A percentile compares a stretch with the other conserved stretches of the same genome.
These are phyloP conservation scores for Aspergillus sergii DNA, from an alignment of 2,329 filamentous ascomycete species.

Conservation along the genomic window DNA sequence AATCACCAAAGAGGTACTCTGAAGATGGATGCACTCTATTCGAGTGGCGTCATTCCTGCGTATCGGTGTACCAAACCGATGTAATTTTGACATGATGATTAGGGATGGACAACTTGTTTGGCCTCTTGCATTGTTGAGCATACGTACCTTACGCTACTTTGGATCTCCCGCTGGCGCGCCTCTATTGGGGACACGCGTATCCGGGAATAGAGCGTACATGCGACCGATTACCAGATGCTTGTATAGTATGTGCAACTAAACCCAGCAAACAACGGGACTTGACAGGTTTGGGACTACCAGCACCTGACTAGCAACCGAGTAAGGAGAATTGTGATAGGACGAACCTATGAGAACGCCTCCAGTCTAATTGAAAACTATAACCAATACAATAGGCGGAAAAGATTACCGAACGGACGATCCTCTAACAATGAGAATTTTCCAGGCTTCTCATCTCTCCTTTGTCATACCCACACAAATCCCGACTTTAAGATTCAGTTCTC, in stretches of 20 bases:
- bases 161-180: neutral
- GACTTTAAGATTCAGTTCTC: neutral
- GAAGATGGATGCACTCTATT: neutral
- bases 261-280: neutral
- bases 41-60: neutral
- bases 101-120: neutral
- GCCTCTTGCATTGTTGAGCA: neutral
- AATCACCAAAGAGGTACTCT: neutral
- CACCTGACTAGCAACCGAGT: constrained; percentile 2
- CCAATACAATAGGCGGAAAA: constrained; percentile 14
- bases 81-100: neutral
- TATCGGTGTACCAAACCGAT: neutral
- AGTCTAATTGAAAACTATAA: neutral
- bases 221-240: neutral
- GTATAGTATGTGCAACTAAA: neutral
- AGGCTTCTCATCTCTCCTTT: neutral
- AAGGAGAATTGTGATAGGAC: constrained; percentile 3
- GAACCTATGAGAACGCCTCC: neutral
- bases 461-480: neutral
- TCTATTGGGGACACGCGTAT: neutral
- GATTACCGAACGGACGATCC: constrained; percentile 7
- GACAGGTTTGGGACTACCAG: neutral
- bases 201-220: neutral
- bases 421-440: neutral
- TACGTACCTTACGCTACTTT: neutral